phyloP scores from a whole-genome alignment of 2,329 filamentous ascomycete genomes.

The Kalmusia sp. region DNA sequence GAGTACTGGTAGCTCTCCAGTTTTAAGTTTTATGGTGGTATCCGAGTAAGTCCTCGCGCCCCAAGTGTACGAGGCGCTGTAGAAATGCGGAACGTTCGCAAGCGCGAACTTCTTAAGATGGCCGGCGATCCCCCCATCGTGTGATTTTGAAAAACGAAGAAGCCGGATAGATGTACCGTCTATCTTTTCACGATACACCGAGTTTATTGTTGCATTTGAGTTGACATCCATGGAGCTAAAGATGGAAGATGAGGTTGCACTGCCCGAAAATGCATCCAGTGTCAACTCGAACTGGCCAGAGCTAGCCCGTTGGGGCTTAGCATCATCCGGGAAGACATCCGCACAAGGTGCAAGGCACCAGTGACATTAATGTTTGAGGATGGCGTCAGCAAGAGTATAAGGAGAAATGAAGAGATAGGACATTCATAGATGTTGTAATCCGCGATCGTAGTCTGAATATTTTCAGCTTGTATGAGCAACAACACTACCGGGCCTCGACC shows the following conservation, averaged over 20 bases:
- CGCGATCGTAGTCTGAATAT: no score
- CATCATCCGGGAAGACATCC: no score
- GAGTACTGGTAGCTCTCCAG: conserved; percentile 26
- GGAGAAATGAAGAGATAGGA: no score
- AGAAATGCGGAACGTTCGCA: conserved; percentile 33
- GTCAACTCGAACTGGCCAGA: no score
- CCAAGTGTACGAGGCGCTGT: conserved; percentile 39
- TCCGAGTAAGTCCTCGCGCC: conserved; percentile 21
- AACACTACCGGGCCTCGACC: no score
- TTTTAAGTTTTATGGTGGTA: conserved; percentile 17
- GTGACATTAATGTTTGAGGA: no score
- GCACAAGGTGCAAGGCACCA: no score
- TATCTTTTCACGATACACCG: conserved; percentile 3
- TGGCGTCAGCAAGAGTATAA: no score
- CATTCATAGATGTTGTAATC: no score
- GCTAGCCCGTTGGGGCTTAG: no score
- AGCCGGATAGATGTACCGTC: conserved; percentile 30
- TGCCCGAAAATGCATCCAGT: conserved; percentile 4
- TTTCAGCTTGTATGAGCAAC: no score
- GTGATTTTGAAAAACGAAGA: conserved; percentile 23
- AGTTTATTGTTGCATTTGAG: background rate
- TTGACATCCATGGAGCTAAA: conserved; percentile 4
- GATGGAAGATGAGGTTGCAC: background rate
- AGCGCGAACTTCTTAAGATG: conserved; percentile 30
- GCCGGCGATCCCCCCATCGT: conserved; percentile 21